Conservation (phyloP, 1,284 basidiomycete genomes). For the Cryptococcus hybrid region DNA sequence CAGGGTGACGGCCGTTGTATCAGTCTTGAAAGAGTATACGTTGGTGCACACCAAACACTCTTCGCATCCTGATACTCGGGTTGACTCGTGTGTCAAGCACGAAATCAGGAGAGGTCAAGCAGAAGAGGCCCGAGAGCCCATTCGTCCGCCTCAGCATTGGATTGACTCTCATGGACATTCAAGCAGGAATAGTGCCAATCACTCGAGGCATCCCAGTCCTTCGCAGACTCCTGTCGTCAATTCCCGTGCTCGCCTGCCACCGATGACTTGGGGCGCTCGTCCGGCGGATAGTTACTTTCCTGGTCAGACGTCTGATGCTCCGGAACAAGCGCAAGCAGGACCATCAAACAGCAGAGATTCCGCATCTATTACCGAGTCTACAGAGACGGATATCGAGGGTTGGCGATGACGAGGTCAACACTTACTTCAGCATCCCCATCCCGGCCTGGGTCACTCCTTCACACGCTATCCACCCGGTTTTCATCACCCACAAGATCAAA, state of each 20-base stretch:
- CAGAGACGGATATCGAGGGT: constrained; percentile 20
- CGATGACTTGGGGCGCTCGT: constrained; percentile 3
- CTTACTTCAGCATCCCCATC: constrained; percentile 51
- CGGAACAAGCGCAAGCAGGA: constrained; percentile 6
- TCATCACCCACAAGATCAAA: constrained; percentile 63
- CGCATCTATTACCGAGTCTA: constrained; percentile 8
- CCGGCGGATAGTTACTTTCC: constrained; percentile 13
- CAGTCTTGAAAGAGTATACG: constrained; percentile 67
- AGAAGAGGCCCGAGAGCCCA: constrained; percentile 46
- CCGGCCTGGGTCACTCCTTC: constrained; percentile 57
- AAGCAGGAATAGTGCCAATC: constrained; percentile 1
- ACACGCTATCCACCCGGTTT: constrained; percentile 63
- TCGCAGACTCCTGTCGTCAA: constrained; percentile 7
- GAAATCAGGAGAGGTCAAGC: constrained; percentile 66
- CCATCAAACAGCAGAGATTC: constrained; percentile 12
- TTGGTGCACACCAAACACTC: constrained; percentile 63
- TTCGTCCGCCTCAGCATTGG: constrained; percentile 29
- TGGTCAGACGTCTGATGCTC: not conserved
- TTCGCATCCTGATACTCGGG: constrained; percentile 63
- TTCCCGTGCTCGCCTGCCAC: constrained; percentile 4
- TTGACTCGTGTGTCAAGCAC: constrained; percentile 65
- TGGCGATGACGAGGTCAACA: constrained; percentile 52
- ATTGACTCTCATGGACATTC: constrained; percentile 1
- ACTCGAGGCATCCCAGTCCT: constrained; percentile 9
- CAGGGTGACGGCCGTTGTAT: constrained; percentile 64